Conservation (phyloP, 768 basidiomycete species). For the Trametes villosa region DNA sequence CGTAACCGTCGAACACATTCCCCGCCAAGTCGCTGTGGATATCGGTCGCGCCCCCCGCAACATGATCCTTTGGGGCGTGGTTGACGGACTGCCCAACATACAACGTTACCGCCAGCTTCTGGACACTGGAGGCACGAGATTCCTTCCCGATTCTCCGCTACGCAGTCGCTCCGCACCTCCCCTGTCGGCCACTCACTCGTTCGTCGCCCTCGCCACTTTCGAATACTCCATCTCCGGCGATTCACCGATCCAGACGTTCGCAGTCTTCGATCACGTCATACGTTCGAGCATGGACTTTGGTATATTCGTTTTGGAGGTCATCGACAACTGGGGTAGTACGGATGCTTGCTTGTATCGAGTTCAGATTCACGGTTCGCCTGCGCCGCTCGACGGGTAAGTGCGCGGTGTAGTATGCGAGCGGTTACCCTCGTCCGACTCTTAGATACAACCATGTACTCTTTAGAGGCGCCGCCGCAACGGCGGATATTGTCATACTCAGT, state of each 20-base stretch:
- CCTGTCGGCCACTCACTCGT: background rate
- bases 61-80: slow-evolving; percentile 3
- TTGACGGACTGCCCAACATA: background rate
- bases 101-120: background rate
- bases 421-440: too few relatives aligned
- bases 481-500: too few relatives aligned
- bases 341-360: slow-evolving; percentile 2
- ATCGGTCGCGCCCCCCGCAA: background rate
- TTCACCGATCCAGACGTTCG: background rate
- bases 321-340: background rate
- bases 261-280: background rate
- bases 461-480: too few relatives aligned
- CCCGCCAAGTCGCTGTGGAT: background rate
- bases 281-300: background rate
- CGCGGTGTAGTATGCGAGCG: too few relatives aligned
- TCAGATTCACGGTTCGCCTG: background rate
- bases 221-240: background rate
- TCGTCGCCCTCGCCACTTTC: background rate
- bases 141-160: background rate
- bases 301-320: slow-evolving; percentile 2
- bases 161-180: background rate
- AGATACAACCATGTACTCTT: too few relatives aligned
- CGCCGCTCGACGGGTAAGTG: background rate
- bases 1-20: slow-evolving; percentile 7
- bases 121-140: background rate